phyloP scores from a whole-genome alignment of 805 yeast species.

The Sugiyamaella qingdaonensis region DNA sequence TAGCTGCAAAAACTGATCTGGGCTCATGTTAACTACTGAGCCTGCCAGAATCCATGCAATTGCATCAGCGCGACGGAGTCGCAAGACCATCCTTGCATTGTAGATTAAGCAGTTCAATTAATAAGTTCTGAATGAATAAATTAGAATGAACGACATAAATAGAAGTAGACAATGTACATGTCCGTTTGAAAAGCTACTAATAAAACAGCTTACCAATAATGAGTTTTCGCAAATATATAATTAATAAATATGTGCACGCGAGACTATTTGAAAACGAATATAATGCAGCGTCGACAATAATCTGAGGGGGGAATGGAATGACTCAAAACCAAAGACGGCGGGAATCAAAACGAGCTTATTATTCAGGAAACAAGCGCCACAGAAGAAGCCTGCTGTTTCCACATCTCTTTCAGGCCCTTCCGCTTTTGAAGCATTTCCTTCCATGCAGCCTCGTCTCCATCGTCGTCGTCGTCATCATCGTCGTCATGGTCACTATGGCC shows the following conservation, averaged over 20 bases:
- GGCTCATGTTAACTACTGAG: no score
- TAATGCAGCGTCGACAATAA: not conserved
- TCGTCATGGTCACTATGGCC: constrained; percentile 1
- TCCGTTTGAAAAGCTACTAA: no score
- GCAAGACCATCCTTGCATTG: no score
- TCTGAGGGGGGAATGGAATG: not conserved
- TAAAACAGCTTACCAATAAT: no score
- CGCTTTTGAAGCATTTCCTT: constrained; percentile 24
- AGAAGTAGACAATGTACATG: no score
- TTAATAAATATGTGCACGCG: not conserved
- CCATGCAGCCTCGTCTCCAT: constrained; percentile 26
- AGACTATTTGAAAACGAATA: not conserved
- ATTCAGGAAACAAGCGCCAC: not conserved
- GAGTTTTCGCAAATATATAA: not conserved
- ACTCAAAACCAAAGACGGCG: not conserved
- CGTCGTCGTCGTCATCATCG: constrained; percentile 24
- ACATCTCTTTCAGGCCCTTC: constrained; percentile 21
- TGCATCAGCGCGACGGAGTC: no score
- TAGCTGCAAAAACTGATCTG: no score
- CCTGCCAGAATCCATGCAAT: no score
- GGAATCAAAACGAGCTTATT: not conserved
- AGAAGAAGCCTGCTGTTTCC: constrained; percentile 14
- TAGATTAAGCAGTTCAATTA: no score
- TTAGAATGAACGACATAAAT: no score
- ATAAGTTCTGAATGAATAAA: no score